A percentile compares a stretch with the other conserved stretches of the same genome.
Conservation (phyloP, 208 protist species). For the Phytomonas sp. region DNA sequence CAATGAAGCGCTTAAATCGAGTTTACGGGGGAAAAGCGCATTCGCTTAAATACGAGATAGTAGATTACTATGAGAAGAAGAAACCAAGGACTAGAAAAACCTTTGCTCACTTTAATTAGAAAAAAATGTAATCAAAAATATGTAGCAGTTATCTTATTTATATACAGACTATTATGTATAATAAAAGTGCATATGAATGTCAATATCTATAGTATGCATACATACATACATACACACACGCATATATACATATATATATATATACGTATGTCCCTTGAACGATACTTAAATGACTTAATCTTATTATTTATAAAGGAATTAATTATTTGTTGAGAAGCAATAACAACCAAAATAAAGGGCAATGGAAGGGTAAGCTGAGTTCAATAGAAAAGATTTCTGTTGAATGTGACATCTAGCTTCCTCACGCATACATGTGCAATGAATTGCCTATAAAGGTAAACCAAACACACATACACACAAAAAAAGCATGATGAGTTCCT, state of each 20-base stretch:
- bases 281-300: neutral
- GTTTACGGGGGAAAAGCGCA: neutral
- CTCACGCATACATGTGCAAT: neutral
- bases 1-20: neutral
- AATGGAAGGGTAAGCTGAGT: neutral
- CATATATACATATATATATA: conserved; percentile 1
- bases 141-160: neutral
- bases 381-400: neutral
- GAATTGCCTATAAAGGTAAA: neutral
- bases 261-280: neutral
- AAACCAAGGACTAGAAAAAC: conserved; percentile 3
- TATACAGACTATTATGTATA: conserved; percentile 4
- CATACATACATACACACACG: conserved; percentile 7
- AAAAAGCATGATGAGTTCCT: neutral
- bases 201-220: conserved; percentile 8
- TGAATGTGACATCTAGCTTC: neutral
- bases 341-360: neutral
- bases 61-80: neutral
- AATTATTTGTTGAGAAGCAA: neutral
- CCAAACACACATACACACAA: neutral
- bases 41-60: neutral
- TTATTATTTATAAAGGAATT: neutral
- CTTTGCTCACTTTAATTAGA: conserved; percentile 8
- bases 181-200: conserved; percentile 9
- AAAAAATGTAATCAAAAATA: conserved; percentile 13